A percentile compares a stretch with the other conserved stretches of the same genome.
These are phyloP conservation scores for Suillus spraguei DNA, from an alignment of 768 basidiomycete species.

Conservation along the genomic window DNA sequence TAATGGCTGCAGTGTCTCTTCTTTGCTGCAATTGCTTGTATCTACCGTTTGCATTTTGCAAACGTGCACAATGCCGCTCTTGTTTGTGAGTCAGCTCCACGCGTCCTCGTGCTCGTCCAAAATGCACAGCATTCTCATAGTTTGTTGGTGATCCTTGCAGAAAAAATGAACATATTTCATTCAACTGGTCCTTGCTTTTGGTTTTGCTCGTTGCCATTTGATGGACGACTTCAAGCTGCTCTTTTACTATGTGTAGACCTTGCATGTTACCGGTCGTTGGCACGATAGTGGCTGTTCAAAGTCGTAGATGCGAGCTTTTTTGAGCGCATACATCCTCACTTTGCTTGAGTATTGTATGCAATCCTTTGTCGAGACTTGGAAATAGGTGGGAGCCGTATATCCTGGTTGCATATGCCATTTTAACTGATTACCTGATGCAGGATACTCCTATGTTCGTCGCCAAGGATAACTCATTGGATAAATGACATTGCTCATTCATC, in stretches of 20 bases:
- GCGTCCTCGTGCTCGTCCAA: slow-evolving; percentile 12
- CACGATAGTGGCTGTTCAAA: not conserved
- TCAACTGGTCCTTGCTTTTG: not conserved
- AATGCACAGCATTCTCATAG: slow-evolving; percentile 29
- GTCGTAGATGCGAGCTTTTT: not conserved
- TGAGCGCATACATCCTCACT: not conserved
- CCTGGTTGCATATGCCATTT: not conserved
- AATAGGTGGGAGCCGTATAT: not conserved
- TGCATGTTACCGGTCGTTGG: not conserved
- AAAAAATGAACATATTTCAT: not conserved
- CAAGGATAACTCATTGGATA: not conserved
- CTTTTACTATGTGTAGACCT: not conserved
- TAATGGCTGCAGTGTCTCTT: not conserved
- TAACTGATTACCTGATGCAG: not conserved
- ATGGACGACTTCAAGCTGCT: not conserved
- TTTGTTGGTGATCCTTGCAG: slow-evolving; percentile 7
- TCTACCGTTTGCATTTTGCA: slow-evolving; percentile 5
- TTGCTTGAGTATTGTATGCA: not conserved
- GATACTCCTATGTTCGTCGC: not conserved
- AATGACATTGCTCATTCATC: not conserved
- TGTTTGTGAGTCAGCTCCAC: slow-evolving; percentile 10
- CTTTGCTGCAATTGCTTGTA: not conserved
- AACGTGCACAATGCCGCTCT: slow-evolving; percentile 11
- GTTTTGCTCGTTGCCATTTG: not conserved
- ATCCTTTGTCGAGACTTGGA: not conserved